Evolutionary conservation across 352 stramenopile species (phyloP).

Genomic region (Hyaloperonospora brassicae): DNA sequence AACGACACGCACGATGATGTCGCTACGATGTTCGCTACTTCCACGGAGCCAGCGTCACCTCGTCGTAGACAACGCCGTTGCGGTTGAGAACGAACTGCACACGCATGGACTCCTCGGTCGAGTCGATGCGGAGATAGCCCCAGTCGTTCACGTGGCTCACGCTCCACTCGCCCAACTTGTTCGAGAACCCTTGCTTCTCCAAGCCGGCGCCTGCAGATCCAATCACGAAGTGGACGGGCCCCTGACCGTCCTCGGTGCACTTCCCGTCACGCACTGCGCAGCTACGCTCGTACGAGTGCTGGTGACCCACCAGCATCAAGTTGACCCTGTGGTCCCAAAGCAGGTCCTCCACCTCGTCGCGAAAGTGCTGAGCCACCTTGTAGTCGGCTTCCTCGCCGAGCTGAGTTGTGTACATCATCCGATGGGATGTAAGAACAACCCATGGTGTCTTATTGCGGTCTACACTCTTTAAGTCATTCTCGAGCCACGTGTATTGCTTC

Average conservation of each 20-base stretch:
- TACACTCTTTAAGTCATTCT: slow-evolving; percentile 73
- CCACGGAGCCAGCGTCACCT: slow-evolving; percentile 59
- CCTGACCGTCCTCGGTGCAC: slow-evolving; percentile 58
- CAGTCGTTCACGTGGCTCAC: slow-evolving; percentile 73
- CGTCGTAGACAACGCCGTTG: slow-evolving; percentile 72
- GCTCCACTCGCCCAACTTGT: slow-evolving; percentile 67
- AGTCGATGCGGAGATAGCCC: slow-evolving; percentile 61
- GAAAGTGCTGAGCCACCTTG: slow-evolving; percentile 66
- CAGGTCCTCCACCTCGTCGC: slow-evolving; percentile 86
- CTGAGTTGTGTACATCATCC: slow-evolving; percentile 88
- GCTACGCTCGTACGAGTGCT: slow-evolving; percentile 89
- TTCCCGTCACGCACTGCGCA: slow-evolving; percentile 72
- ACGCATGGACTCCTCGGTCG: slow-evolving; percentile 54
- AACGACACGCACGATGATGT: not conserved
- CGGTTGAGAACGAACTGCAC: slow-evolving; percentile 77
- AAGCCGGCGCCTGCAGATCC: slow-evolving; percentile 75
- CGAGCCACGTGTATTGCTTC: slow-evolving; percentile 85
- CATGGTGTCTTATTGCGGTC: slow-evolving; percentile 85
- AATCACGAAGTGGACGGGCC: slow-evolving; percentile 83
- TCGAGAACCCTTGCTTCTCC: slow-evolving; percentile 56
- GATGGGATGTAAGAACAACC: slow-evolving; percentile 88
- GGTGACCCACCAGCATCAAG: slow-evolving; percentile 86
- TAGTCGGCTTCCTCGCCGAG: slow-evolving; percentile 57
- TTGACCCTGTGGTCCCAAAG: slow-evolving; percentile 86
- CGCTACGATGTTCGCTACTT: slow-evolving; percentile 10